Evolutionary conservation across 495 filamentous ascomycete genomes (phyloP).

Genomic region (Usnea hakonensis): DNA sequence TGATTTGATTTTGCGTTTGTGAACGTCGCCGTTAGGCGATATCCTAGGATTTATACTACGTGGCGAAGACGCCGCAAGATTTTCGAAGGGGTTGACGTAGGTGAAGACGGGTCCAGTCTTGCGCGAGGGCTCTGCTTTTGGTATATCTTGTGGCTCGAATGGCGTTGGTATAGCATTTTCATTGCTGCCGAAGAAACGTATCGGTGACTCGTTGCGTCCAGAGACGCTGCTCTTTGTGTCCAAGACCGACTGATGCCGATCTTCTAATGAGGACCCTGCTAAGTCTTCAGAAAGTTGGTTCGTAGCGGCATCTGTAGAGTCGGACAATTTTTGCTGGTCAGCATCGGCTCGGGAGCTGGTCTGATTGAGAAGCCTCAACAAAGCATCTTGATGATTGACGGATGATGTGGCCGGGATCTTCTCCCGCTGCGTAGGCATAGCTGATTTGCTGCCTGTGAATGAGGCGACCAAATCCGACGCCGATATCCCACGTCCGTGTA

Average conservation of each 20-base stretch:
- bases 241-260: neutral
- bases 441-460: slow-evolving; percentile 40
- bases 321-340: slow-evolving; percentile 5
- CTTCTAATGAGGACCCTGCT: slow-evolving; percentile 5
- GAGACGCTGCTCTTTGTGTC: slow-evolving; percentile 6
- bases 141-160: slow-evolving; percentile 26
- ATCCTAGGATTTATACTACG: slow-evolving; percentile 36
- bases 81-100: slow-evolving; percentile 74
- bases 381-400: slow-evolving; percentile 55
- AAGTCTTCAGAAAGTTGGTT: slow-evolving; percentile 11
- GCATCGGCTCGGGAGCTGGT: slow-evolving; percentile 36
- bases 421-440: slow-evolving; percentile 30
- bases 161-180: slow-evolving; percentile 25
- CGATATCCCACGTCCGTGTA: slow-evolving; percentile 48
- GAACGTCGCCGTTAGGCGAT: slow-evolving; percentile 20
- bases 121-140: slow-evolving; percentile 26
- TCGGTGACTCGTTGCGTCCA: slow-evolving; percentile 27
- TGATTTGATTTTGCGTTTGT: slow-evolving; percentile 27
- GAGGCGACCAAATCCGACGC: slow-evolving; percentile 58
- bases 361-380: slow-evolving; percentile 57
- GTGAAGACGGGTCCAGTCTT: slow-evolving; percentile 56
- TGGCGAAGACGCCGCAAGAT: slow-evolving; percentile 62
- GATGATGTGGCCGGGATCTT: slow-evolving; percentile 22
- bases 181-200: slow-evolving; percentile 34
- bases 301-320: slow-evolving; percentile 9